Evolutionary conservation across 441 rosid genomes (phyloP).

Genomic region (Adansonia rubrostipa): DNA sequence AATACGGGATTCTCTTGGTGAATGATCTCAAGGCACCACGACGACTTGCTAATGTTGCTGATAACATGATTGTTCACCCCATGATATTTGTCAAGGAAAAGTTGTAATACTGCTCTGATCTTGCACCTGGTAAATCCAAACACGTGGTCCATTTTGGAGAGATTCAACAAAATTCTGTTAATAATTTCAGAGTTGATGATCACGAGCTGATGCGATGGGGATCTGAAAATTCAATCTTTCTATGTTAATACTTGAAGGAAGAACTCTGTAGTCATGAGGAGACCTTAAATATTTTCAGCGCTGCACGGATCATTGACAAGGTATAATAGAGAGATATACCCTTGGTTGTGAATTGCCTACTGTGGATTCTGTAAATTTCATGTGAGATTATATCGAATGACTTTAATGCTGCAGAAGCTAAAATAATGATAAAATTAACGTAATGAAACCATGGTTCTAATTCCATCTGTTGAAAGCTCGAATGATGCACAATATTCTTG

Average conservation of each 20-base stretch:
- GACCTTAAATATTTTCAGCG: neutral
- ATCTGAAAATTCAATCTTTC: neutral
- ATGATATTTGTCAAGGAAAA: conserved; percentile 20
- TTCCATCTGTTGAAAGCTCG: too few relatives aligned
- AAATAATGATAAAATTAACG: too few relatives aligned
- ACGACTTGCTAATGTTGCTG: conserved; percentile 7
- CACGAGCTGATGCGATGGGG: neutral
- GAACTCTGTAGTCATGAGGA: neutral
- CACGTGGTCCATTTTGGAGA: conserved; percentile 4
- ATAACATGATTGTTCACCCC: neutral
- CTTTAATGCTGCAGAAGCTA: too few relatives aligned
- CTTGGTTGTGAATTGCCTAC: neutral
- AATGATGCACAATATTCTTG: too few relatives aligned
- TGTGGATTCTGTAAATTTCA: neutral
- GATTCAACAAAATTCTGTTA: conserved; percentile 5
- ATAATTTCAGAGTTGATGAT: conserved; percentile 10
- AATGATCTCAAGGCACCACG: conserved; percentile 25
- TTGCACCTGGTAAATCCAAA: conserved; percentile 4
- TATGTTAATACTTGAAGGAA: neutral
- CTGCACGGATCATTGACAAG: neutral
- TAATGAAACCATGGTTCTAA: too few relatives aligned
- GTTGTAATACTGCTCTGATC: neutral
- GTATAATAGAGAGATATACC: neutral
- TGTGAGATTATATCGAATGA: neutral
- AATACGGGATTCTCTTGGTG: conserved; percentile 18